These are phyloP conservation scores for Xerophyta viscosa DNA, from an alignment of 106 monocot species.

Conservation along the genomic window DNA sequence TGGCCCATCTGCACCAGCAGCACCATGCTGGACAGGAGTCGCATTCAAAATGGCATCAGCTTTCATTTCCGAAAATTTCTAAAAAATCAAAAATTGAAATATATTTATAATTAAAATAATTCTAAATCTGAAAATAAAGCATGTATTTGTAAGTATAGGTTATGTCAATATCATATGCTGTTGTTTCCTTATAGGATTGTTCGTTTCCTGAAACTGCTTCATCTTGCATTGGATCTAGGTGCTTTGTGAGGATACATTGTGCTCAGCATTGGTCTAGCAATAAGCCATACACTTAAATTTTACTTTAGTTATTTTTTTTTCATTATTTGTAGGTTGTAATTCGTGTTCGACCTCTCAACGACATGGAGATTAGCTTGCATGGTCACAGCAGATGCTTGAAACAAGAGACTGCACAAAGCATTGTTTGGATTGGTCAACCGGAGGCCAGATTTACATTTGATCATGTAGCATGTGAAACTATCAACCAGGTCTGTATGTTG, in stretches of 20 bases:
- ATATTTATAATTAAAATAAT: too few species aligned
- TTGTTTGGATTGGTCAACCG: constrained; percentile 80
- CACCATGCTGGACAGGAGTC: too few species aligned
- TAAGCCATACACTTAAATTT: neutral
- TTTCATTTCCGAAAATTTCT: too few species aligned
- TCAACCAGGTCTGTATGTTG: constrained; percentile 60
- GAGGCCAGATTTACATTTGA: constrained; percentile 82
- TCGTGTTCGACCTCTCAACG: constrained; percentile 78
- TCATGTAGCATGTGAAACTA: constrained; percentile 86
- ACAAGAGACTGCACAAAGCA: constrained; percentile 71
- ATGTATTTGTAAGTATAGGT: too few species aligned
- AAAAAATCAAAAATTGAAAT: too few species aligned
- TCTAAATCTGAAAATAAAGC: too few species aligned
- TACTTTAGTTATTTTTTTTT: neutral
- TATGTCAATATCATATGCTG: too few species aligned
- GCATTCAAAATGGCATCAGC: too few species aligned
- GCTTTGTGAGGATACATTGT: neutral
- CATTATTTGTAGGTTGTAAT: constrained; percentile 61
- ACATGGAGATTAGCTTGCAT: constrained; percentile 40
- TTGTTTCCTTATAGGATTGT: too few species aligned
- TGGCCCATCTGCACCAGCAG: too few species aligned
- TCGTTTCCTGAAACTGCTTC: too few species aligned
- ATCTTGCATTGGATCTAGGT: too few species aligned
- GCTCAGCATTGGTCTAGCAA: neutral
- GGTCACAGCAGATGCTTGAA: constrained; percentile 79